Base-by-base conservation (phyloP, 2,329 filamentous ascomycete species). In the Trichoderma citrinoviride region DNA sequence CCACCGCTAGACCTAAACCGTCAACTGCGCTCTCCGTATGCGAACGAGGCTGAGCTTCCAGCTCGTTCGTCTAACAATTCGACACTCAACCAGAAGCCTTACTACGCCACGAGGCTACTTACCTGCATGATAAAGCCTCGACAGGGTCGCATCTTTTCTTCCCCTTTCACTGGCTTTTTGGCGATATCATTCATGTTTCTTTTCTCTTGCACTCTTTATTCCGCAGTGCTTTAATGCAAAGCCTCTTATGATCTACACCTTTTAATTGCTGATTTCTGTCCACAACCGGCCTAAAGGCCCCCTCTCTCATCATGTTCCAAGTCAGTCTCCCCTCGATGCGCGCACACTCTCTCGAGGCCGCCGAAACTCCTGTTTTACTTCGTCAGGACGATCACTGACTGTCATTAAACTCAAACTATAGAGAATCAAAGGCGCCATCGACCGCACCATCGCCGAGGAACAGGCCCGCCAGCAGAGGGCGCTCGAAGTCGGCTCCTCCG, bases 391-490 rank as follows among this genome's bases (percentile, higher is more conserved):
- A 43, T 52, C 17, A 29, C 65, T 70, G 27, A 68, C 47, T 14
- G 12, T 54, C 17, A 29, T 8, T 44, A 3, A 1, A n/a, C 27
- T 21, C 7, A n/a, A 50, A 43, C 15, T 19, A 21, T 74, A 95
- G 90, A 87, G 91, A 81, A 82, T 96, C 71, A 91, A 92, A 80
- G 91, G 90, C 72, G 90, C 90, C 66, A 92, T 96, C 76, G 91
- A 96, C 76, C 88, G 88, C 72, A 90, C 90, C 72, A 95, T 97
- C 73, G 91, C 92, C 72, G 92, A 97, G 79, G 93, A 97, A 79
- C 92, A 96, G 78, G 90, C 92, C 65, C 90, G 91, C 65, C 90
- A 93, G 74, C 90, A 93, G 75, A 77, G 81, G 57, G 71, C 81
- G 68, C 75, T 81, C 5, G 80, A 81, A 60, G 78, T 83, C 71